Evolutionary conservation across 108 stramenopile genomes (phyloP), one percentile per base, ranked within the genome.

Genomic region (Cylindrotheca closterium): DNA sequence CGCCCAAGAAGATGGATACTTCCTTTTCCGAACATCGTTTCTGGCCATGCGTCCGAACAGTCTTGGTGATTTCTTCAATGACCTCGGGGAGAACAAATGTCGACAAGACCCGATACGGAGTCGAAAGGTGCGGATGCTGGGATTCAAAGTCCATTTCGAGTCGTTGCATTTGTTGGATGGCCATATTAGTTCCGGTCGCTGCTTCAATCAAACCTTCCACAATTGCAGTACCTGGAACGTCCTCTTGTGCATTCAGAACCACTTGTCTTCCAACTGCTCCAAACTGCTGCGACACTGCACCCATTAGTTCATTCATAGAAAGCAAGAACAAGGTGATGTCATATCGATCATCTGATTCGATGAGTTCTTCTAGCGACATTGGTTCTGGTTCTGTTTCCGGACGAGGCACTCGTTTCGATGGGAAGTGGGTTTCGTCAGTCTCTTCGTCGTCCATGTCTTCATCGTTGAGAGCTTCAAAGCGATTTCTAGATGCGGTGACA

Each of bases 301-400:
- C 28, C 70, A 76, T 76, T 1, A 73, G 24, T 50, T 77, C 65
- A 32, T 81, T 68, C 12, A 81, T 24, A 15, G 75, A 26, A 0
- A 71, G 17, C 0, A 81, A 55, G 63, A 81, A 81, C 12, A 81
- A 42, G 51, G 72, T 51, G 49, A 64, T 51, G 59, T 66, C 80
- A 8, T 34, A 46, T 23, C 80, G 75, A 18, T 81, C 80, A 32
- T 77, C 72, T 12, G 64, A 53, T n/a, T 46, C 47, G 52, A 74
- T 55, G 8, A 81, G 63, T 42, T 77, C 72, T 19, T 81, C 73
- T 17, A 77, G 51, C 26, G 63, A 29, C n/a, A n/a, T n/a, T n/a
- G n/a, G n/a, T n/a, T 70, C 22, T 8, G 24, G 26, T 19, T 55
- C 48, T 51, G 51, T 10, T 17, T 49, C 57, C 22, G 78, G 78